Evolutionary conservation across 2,329 filamentous ascomycete genomes (phyloP).

Genomic region (Cladophialophora exuberans): DNA sequence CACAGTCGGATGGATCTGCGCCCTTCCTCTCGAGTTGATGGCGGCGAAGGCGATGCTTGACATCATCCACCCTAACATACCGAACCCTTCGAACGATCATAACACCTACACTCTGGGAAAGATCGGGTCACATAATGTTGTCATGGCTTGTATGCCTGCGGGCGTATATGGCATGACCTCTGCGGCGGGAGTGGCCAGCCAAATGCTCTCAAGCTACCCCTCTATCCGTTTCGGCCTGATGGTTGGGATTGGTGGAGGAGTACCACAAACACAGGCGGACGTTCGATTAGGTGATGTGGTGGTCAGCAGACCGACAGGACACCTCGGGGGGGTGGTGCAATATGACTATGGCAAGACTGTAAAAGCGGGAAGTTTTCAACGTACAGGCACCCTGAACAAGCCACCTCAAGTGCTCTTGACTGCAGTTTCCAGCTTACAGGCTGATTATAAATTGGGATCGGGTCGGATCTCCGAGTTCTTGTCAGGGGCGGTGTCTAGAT

Average conservation of each 20-base stretch:
- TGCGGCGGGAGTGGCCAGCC: conserved; percentile 30
- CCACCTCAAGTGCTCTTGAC: conserved; percentile 31
- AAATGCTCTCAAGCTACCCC: conserved; percentile 30
- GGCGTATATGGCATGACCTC: conserved; percentile 30
- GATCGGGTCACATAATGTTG: conserved; percentile 33
- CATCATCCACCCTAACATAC: conserved; percentile 4
- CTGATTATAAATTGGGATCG: no score
- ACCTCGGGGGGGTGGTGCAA: conserved; percentile 36
- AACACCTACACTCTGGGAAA: conserved; percentile 36
- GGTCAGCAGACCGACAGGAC: conserved; percentile 30
- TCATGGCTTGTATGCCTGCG: conserved; percentile 29
- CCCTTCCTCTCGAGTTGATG: conserved; percentile 15
- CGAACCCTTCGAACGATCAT: conserved; percentile 24
- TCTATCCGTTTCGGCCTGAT: conserved; percentile 33
- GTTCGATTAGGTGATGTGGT: conserved; percentile 35
- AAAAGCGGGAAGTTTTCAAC: conserved; percentile 27
- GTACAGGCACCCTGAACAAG: conserved; percentile 30
- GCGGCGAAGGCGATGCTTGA: conserved; percentile 22
- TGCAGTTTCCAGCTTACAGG: conserved; percentile 26
- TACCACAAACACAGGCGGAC: conserved; percentile 27
- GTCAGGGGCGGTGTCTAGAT: no score
- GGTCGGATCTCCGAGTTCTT: no score
- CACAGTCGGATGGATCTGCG: conserved; percentile 19
- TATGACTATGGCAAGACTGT: conserved; percentile 37
- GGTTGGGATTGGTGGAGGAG: conserved; percentile 36